These are phyloP conservation scores for Abelmoschus esculentus DNA, from an alignment of 345 rosid species.

Conservation along the genomic window DNA sequence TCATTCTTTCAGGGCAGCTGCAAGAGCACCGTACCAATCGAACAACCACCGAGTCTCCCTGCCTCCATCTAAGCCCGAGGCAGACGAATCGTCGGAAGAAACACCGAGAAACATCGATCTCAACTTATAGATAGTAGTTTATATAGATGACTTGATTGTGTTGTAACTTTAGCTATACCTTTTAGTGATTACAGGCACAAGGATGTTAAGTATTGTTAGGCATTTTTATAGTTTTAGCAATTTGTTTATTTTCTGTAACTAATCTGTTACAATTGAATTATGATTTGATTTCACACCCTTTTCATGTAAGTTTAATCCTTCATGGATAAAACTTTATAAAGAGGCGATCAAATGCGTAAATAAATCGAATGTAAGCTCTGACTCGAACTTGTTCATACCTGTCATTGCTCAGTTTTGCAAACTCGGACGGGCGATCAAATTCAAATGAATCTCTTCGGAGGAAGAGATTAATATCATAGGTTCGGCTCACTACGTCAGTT, in stretches of 20 bases:
- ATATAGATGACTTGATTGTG: not conserved
- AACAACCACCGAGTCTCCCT: conserved; percentile 14
- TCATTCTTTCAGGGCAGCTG: conserved; percentile 31
- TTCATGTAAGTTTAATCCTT: not conserved
- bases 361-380: too few species aligned
- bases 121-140: conserved; percentile 34
- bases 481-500: too few species aligned
- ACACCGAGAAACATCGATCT: conserved; percentile 41
- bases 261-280: not conserved
- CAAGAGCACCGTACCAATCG: conserved; percentile 61
- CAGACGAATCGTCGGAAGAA: conserved; percentile 27
- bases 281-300: not conserved
- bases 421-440: too few species aligned
- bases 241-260: not conserved
- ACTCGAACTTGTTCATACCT: too few species aligned
- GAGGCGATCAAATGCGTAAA: too few species aligned
- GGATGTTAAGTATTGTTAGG: not conserved
- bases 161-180: not conserved
- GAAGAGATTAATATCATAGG: too few species aligned
- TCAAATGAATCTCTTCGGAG: too few species aligned
- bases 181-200: not conserved
- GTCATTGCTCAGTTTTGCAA: too few species aligned
- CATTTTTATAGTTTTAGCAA: not conserved
- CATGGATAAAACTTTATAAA: too few species aligned
- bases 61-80: conserved; percentile 19